Percentiles rank a stretch among this genome's conserved stretches.
These are phyloP conservation scores for Leishmania turanica DNA, from an alignment of 208 protist species.

Conservation along the genomic window DNA sequence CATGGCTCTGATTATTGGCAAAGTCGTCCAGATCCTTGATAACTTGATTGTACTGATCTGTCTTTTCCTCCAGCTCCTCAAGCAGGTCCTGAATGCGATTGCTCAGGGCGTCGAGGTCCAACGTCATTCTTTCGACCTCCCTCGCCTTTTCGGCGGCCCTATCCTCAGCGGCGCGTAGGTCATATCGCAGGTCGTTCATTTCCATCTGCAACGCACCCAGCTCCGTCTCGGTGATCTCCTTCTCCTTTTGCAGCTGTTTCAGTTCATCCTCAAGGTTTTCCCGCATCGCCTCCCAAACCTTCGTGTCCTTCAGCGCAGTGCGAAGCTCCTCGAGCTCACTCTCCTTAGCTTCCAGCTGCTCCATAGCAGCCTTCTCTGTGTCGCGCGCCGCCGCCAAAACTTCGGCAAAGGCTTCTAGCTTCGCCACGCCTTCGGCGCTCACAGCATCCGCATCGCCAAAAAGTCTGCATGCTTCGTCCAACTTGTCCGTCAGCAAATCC, in stretches of 20 bases:
- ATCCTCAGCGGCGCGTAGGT: slow-evolving; percentile 26
- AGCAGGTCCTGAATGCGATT: slow-evolving; percentile 48
- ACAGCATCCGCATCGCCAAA: slow-evolving; percentile 33
- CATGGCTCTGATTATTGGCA: slow-evolving; percentile 43
- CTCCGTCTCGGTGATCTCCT: slow-evolving; percentile 29
- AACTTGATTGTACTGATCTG: slow-evolving; percentile 58
- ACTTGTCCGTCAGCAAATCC: slow-evolving; percentile 34
- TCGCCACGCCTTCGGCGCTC: slow-evolving; percentile 30
- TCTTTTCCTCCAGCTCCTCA: slow-evolving; percentile 61
- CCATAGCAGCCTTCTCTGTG: slow-evolving; percentile 31
- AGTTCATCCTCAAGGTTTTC: slow-evolving; percentile 23
- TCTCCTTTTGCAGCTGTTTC: slow-evolving; percentile 32
- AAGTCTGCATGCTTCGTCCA: slow-evolving; percentile 39
- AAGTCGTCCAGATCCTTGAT: slow-evolving; percentile 76
- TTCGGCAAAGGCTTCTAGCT: slow-evolving; percentile 40
- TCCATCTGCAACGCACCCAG: slow-evolving; percentile 31
- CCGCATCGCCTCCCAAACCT: slow-evolving; percentile 15
- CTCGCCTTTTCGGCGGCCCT: slow-evolving; percentile 9
- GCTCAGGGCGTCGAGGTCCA: slow-evolving; percentile 48
- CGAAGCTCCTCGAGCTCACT: slow-evolving; percentile 34
- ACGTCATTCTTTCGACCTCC: slow-evolving; percentile 35
- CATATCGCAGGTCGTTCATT: slow-evolving; percentile 10
- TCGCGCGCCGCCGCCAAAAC: slow-evolving; percentile 25
- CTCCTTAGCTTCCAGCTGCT: slow-evolving; percentile 35
- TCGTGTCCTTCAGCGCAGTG: slow-evolving; percentile 8